Conservation (phyloP, 257 asterid species). For the Mentha longifolia region DNA sequence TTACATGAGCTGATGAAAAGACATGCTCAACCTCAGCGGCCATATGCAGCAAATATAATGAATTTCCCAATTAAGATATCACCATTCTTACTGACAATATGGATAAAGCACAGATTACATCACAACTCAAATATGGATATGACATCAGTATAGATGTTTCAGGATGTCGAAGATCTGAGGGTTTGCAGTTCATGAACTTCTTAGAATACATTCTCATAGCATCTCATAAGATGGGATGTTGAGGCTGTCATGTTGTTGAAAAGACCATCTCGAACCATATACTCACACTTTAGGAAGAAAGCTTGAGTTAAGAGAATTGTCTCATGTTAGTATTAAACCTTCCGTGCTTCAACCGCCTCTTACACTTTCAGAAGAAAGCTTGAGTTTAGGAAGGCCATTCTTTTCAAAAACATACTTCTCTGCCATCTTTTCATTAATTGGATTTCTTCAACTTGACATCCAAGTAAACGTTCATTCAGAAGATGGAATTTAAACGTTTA, state of each 20-base stretch:
- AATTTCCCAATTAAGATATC: background rate
- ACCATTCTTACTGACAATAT: background rate
- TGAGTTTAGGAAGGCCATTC: background rate
- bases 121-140: background rate
- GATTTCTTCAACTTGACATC: slow-evolving; percentile 20
- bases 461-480: slow-evolving; percentile 17
- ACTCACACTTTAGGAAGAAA: no score
- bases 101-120: background rate
- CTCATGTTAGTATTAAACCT: background rate
- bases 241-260: background rate
- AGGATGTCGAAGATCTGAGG: background rate
- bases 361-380: slow-evolving; percentile 1
- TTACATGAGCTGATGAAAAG: background rate
- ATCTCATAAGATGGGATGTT: background rate
- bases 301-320: background rate
- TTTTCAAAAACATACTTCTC: slow-evolving; percentile 11
- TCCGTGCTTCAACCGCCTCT: slow-evolving; percentile 3
- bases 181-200: background rate
- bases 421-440: slow-evolving; percentile 9
- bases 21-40: background rate
- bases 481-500: background rate
- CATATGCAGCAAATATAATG: background rate
- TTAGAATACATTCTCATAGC: background rate
- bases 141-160: background rate
- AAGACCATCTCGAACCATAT: no score